Base-by-base conservation (phyloP, 2,329 filamentous ascomycete genomes). In the Fusarium sp. region DNA sequence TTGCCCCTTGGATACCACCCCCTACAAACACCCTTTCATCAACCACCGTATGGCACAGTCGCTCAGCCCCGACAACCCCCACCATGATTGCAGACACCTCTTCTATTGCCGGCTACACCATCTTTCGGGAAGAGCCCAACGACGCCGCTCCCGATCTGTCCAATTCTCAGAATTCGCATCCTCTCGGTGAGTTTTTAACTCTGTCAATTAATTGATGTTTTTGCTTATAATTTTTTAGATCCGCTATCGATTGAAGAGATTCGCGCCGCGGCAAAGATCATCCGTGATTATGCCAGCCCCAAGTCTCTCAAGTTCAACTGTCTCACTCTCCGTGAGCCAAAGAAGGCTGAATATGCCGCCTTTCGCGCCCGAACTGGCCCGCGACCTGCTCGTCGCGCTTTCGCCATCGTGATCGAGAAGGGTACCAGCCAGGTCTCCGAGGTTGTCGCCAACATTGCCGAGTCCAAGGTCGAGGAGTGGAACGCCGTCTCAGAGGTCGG, bases 311-410 rank as follows among this genome's bases (percentile, higher is more conserved):
- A 85, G 72, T 85, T 85, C 86, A 94, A 94, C 83, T 89, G 88
- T 74, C 88, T 94, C 60, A 93, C 90, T 24, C 84, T 93, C 5
- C 87, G 91, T 61, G 91, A 93, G 77, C 91, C 91, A 4, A 84
- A 85, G 42, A 93, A 93, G 84, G 72, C 85, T 87, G 70, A 87
- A n/a, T 93, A 92, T 79, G 82, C 90, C 20, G 90, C 91, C 60
- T 91, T 90, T 40, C 87, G 90, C 65, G 82, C 83, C 34, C 86
- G 88, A 29, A 80, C 73, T 24, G 83, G 85, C 5, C 82, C 88
- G 2, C 86, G 87, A 5, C 82, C 82, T 5, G 85, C 85, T 61
- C 90, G 89, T 20, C 83, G 84, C 14, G 86, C 84, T 14, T 87
- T 88, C 42, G 84, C 85, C 70, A 87, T 88, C 61, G 81, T 88